Percentiles rank a stretch among this genome's conserved stretches.
Evolutionary conservation across 2,329 filamentous ascomycete genomes (phyloP).

Genomic region (Tolypocladium inflatum): DNA sequence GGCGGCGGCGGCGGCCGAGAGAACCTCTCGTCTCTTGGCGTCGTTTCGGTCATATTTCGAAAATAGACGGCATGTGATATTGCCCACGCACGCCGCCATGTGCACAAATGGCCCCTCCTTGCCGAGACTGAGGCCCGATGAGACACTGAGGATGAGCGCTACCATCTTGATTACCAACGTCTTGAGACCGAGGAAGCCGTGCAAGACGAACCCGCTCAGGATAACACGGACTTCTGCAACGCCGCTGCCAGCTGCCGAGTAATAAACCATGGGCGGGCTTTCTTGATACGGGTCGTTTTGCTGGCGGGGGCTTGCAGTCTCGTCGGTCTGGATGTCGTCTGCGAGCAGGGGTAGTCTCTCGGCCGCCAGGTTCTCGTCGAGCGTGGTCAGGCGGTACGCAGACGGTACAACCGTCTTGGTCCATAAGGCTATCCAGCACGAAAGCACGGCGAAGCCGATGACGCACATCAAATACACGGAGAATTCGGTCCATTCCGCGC

Average conservation of each 20-base stretch:
- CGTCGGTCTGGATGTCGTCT: constrained; percentile 31
- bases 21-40: constrained; percentile 81
- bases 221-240: constrained; percentile 97
- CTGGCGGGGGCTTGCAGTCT: constrained; percentile 32
- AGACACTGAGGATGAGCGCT: constrained; percentile 77
- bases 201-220: constrained; percentile 92
- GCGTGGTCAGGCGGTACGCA: constrained; percentile 72
- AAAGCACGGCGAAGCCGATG: constrained; percentile 56
- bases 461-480: constrained; percentile 65
- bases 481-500: constrained; percentile 62
- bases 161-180: constrained; percentile 80
- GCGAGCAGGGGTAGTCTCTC: constrained; percentile 30
- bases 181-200: constrained; percentile 85
- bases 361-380: constrained; percentile 88
- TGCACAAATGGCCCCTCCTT: constrained; percentile 98
- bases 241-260: constrained; percentile 89
- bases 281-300: constrained; percentile 25
- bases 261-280: constrained; percentile 75
- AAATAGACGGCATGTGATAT: constrained; percentile 91
- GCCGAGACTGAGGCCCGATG: constrained; percentile 84
- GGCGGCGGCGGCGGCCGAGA: constrained; percentile 87
- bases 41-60: constrained; percentile 91
- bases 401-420: constrained; percentile 95
- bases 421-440: constrained; percentile 72
- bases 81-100: constrained; percentile 89